Base-by-base conservation (phyloP, 164 flowering plant genomes). In the Aristolochia californica region DNA sequence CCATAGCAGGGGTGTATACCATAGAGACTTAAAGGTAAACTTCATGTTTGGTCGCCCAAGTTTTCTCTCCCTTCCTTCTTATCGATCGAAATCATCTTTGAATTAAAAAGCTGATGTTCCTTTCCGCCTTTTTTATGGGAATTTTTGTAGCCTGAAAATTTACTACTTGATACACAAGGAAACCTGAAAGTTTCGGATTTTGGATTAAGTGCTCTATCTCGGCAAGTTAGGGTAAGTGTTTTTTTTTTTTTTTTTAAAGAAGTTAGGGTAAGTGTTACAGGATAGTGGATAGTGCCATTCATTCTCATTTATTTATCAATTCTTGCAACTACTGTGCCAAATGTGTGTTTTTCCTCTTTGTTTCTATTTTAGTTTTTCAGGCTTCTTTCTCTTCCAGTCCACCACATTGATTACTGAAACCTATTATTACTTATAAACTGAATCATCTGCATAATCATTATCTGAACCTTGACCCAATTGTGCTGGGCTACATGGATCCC, bases 181-280 rank as follows among this genome's bases (percentile, higher is more conserved):
- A 82, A 80, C 68, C 89, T 88, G 23, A 88, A 88, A 75, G 84
- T 88, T 67, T 88, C 96, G 53, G 96, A 88, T 74, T 88, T 85
- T 73, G 96, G 96, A 48, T 76, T 88, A 62, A 88, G 96, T 73
- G 93, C 96, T 43, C 71, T 88, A 23, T 85, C 96, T 16, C 88
- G 78, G 64, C 93, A 88, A 83, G 83, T 85, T 75, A 69, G 78
- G 88, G 96, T n/a, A n/a, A n/a, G n/a, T n/a, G n/a, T n/a, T n/a
- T n/a, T n/a, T n/a, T n/a, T n/a, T n/a, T n/a, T n/a, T n/a, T n/a
- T n/a, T n/a, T n/a, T n/a, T n/a, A n/a, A n/a, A n/a, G n/a, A n/a
- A n/a, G n/a, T n/a, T n/a, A n/a, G n/a, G n/a, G n/a, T 88, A 78
- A 77, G 48, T 53, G n/a, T 17, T 54, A 14, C 13, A 4, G 18